Percentiles rank a stretch among this genome's conserved stretches.
phyloP scores from a whole-genome alignment of 73 alveolate species.

The Symbiodinium pilosum region DNA sequence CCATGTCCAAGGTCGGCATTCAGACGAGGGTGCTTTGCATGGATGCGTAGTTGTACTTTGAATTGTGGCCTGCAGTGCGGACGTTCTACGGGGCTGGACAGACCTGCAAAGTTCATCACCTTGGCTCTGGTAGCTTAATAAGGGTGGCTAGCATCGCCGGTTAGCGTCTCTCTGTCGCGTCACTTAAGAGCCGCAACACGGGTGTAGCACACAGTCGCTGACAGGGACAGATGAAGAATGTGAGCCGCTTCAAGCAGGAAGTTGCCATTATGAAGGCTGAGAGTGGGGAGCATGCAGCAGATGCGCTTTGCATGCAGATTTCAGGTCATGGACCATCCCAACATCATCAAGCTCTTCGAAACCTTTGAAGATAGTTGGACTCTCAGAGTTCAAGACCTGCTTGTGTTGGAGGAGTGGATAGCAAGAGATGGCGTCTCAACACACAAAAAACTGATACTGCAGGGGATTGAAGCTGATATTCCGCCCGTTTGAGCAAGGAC shows the following conservation, averaged over 20 bases:
- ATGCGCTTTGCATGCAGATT: not conserved
- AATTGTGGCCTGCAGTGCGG: no score
- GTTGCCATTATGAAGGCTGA: constrained; percentile 81
- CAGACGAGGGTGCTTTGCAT: not conserved
- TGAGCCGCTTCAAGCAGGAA: constrained; percentile 83
- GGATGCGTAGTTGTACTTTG: not conserved
- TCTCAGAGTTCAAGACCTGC: not conserved
- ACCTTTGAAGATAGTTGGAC: constrained; percentile 95
- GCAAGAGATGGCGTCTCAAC: not conserved
- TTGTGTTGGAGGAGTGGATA: not conserved
- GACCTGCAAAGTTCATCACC: no score
- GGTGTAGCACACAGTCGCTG: no score
- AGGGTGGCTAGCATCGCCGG: no score
- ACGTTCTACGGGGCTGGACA: no score
- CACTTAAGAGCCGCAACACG: no score
- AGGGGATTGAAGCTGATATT: no score
- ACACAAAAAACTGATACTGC: not conserved
- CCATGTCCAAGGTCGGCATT: constrained; percentile 69
- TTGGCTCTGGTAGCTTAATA: no score
- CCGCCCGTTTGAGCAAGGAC: not conserved
- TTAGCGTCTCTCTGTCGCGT: no score
- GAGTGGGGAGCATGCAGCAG: not conserved
- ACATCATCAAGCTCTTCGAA: constrained; percentile 97
- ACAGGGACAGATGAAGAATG: constrained; percentile 94
- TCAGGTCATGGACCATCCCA: constrained; percentile 96